These are phyloP conservation scores for Fusarium sororula DNA, from an alignment of 2,329 filamentous ascomycete genomes.

Conservation along the genomic window DNA sequence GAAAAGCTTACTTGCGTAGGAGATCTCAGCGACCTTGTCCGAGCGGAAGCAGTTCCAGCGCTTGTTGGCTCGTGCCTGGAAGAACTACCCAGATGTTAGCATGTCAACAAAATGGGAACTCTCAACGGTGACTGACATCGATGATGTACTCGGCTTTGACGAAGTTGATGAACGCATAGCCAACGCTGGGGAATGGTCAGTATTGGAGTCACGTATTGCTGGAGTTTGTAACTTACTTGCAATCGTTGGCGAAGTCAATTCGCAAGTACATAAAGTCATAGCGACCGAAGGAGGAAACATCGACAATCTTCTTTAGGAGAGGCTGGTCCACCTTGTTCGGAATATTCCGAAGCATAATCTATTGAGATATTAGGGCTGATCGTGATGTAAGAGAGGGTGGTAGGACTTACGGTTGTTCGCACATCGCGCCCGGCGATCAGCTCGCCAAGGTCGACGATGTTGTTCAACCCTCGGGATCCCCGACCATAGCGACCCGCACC, in stretches of 20 bases:
- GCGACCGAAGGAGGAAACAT: conserved; percentile 79
- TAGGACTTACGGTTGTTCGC: conserved; percentile 72
- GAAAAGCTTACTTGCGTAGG: conserved; percentile 84
- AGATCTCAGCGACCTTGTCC: conserved; percentile 87
- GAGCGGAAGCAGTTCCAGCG: conserved; percentile 84
- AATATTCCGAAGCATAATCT: conserved; percentile 96
- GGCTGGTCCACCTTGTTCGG: conserved; percentile 86
- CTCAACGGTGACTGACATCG: conserved; percentile 58
- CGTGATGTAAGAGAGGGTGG: background rate
- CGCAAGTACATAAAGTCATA: conserved; percentile 97
- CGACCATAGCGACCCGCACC: background rate
- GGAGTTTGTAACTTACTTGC: conserved; percentile 70
- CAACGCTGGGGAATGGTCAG: conserved; percentile 70
- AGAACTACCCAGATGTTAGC: conserved; percentile 65
- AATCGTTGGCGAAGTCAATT: conserved; percentile 86
- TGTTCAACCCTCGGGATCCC: conserved; percentile 50
- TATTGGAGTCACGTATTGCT: background rate
- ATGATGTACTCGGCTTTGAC: conserved; percentile 76
- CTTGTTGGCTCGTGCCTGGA: conserved; percentile 74
- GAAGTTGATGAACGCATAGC: conserved; percentile 98
- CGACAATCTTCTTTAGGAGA: conserved; percentile 81
- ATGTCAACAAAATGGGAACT: background rate
- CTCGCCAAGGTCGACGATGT: conserved; percentile 61
- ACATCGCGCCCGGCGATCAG: conserved; percentile 70
- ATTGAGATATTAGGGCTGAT: conserved; percentile 1